phyloP scores from a whole-genome alignment of 1,284 basidiomycete species.

The Exsudoporus floridanus region DNA sequence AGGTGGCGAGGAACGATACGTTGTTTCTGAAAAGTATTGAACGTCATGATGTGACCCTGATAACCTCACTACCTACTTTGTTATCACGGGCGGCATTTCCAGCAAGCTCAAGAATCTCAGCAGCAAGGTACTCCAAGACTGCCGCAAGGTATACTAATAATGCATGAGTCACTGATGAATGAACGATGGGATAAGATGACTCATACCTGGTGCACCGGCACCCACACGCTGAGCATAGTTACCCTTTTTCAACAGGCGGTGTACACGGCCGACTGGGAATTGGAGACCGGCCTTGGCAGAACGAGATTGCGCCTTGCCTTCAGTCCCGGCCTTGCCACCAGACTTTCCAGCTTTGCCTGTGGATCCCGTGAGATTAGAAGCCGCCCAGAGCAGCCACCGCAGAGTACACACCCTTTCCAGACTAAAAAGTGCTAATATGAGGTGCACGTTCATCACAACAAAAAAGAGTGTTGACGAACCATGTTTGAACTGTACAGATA shows the following conservation, averaged over 20 bases:
- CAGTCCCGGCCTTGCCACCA: slow-evolving; percentile 56
- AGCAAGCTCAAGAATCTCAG: slow-evolving; percentile 87
- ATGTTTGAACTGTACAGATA: slow-evolving; percentile 34
- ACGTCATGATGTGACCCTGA: not conserved
- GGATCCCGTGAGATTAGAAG: slow-evolving; percentile 10
- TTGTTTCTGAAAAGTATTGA: slow-evolving; percentile 52
- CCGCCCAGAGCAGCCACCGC: slow-evolving; percentile 1
- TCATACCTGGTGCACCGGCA: slow-evolving; percentile 77
- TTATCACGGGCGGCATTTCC: slow-evolving; percentile 84
- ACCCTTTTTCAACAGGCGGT: slow-evolving; percentile 83
- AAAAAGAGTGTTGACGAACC: slow-evolving; percentile 33
- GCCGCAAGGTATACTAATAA: slow-evolving; percentile 71
- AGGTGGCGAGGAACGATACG: slow-evolving; percentile 91
- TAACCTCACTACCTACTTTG: slow-evolving; percentile 43
- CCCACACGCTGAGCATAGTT: slow-evolving; percentile 82
- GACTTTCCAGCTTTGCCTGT: slow-evolving; percentile 60
- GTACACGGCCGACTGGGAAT: slow-evolving; percentile 92
- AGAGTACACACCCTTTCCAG: slow-evolving; percentile 46
- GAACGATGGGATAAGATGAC: not conserved
- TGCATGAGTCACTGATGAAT: not conserved
- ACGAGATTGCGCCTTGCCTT: slow-evolving; percentile 68
- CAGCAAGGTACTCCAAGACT: slow-evolving; percentile 82
- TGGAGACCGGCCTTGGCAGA: slow-evolving; percentile 73
- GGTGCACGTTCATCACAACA: slow-evolving; percentile 1
- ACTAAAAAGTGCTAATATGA: slow-evolving; percentile 33